Base-by-base conservation (phyloP, 2,329 filamentous ascomycete species). In the Rosellinia necatrix region DNA sequence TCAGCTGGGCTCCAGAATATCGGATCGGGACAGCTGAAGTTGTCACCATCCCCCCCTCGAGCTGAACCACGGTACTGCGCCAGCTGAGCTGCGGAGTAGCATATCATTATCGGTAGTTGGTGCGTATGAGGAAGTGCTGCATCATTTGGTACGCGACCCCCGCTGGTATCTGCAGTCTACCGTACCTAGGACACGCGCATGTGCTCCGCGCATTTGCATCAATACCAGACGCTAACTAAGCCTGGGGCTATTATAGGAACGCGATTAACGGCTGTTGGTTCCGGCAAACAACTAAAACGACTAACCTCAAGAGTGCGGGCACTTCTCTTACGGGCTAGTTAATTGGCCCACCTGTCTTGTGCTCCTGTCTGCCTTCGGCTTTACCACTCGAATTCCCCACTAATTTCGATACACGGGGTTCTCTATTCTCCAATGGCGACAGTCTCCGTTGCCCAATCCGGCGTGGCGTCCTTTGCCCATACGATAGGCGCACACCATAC, bases 401-500 rank as follows among this genome's bases (percentile, higher is more conserved):
- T 30, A 25, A 41, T 34, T 38, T 41, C 38, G 48, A n/a, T 27
- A 13, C 17, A 37, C 53, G 22, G 46, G 46, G 53, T 35, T 19
- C 6, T 32, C 43, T 10, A 12, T 17, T 6, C 49, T 19, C 25
- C 25, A 40, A 55, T 43, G 56, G 34, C 50, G 13, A 15, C 41
- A 57, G 50, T 57, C 54, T 62, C 62, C 55, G 47, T 58, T 58
- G 48, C 62, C 60, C 59, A 61, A 61, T 61, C 60, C 56, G 58
- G 64, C 13, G 60, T 65, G 54, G 62, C 53, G 47, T 62, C 64
- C 41, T 63, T 62, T 38, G 59, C 17, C 27, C 17, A 6, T 51
- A 24, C 49, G 30, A 67, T 65, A 61, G 66, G 58, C 51, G 61
- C 63, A 43, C 65, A 65, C 56, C 59, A 60, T 55, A 59, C 56